phyloP scores from a whole-genome alignment of 805 yeast species.

The Myxozyma neglecta region DNA sequence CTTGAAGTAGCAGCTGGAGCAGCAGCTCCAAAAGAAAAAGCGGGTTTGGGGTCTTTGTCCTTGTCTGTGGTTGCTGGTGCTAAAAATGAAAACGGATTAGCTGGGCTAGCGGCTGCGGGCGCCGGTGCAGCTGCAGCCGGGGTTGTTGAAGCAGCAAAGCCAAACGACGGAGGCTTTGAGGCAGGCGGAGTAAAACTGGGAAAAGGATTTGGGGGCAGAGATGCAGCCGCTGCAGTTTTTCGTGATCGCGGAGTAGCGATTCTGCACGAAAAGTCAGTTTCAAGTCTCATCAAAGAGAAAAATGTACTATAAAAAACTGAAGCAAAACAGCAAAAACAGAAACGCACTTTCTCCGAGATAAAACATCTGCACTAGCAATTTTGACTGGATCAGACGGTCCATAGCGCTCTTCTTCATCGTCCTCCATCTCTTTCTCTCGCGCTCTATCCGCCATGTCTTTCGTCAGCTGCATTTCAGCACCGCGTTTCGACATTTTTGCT shows the following conservation, averaged over 20 bases:
- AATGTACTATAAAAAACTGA: background rate
- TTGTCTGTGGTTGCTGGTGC: background rate
- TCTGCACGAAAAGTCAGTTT: background rate
- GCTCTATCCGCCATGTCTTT: slow-evolving; percentile 8
- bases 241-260: slow-evolving; percentile 19
- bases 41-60: slow-evolving; percentile 1
- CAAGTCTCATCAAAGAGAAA: background rate
- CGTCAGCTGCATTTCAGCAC: slow-evolving; percentile 19
- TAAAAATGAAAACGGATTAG: slow-evolving; percentile 12
- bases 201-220: background rate
- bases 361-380: slow-evolving; percentile 19
- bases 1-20: background rate
- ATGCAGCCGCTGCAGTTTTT: background rate
- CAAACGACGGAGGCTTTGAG: slow-evolving; percentile 1
- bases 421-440: slow-evolving; percentile 4
- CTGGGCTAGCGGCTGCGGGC: background rate
- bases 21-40: background rate
- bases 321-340: background rate
- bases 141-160: slow-evolving; percentile 6
- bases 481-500: slow-evolving; percentile 20
- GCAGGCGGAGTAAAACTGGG: background rate
- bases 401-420: slow-evolving; percentile 26
- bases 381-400: slow-evolving; percentile 26
- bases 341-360: slow-evolving; percentile 28
- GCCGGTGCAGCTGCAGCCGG: slow-evolving; percentile 5